Conservation (phyloP, 2,329 filamentous ascomycete species). For the Pyrenophora seminiperda region DNA sequence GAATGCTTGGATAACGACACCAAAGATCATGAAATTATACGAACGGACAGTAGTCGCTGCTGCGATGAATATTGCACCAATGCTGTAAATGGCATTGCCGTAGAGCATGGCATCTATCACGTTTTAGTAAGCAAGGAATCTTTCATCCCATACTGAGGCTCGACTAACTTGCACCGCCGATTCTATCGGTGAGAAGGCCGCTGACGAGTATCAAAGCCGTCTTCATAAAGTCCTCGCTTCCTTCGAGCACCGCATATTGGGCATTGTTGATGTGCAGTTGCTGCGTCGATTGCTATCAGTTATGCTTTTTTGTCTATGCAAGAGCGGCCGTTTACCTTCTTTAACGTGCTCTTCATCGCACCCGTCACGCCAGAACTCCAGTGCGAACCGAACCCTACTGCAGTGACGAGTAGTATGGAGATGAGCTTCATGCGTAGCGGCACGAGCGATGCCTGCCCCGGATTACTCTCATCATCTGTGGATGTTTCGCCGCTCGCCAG, state of each 20-base stretch:
- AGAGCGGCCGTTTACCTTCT: constrained; percentile 49
- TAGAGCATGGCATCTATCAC: constrained; percentile 59
- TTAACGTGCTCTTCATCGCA: constrained; percentile 65
- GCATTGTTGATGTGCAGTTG: constrained; percentile 64
- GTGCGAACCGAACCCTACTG: constrained; percentile 64
- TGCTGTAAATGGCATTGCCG: constrained; percentile 64
- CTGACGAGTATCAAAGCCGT: constrained; percentile 61
- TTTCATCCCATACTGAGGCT: neutral
- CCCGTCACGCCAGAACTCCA: constrained; percentile 66
- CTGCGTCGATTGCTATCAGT: constrained; percentile 3
- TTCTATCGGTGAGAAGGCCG: constrained; percentile 62
- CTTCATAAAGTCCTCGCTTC: constrained; percentile 67
- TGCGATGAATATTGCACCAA: constrained; percentile 64
- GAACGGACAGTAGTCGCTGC: constrained; percentile 61
- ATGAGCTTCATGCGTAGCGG: constrained; percentile 41
- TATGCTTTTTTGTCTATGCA: no score
- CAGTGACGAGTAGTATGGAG: constrained; percentile 58
- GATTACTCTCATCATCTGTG: neutral
- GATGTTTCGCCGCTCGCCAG: constrained; percentile 16
- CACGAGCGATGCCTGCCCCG: constrained; percentile 7
- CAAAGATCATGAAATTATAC: constrained; percentile 66
- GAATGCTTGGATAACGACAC: constrained; percentile 60
- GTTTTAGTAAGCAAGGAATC: neutral
- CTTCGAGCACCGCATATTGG: constrained; percentile 63
- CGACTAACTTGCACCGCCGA: constrained; percentile 58